These are phyloP conservation scores for Ophiostoma triangulosporum DNA, from an alignment of 2,329 filamentous ascomycete species.

Conservation along the genomic window DNA sequence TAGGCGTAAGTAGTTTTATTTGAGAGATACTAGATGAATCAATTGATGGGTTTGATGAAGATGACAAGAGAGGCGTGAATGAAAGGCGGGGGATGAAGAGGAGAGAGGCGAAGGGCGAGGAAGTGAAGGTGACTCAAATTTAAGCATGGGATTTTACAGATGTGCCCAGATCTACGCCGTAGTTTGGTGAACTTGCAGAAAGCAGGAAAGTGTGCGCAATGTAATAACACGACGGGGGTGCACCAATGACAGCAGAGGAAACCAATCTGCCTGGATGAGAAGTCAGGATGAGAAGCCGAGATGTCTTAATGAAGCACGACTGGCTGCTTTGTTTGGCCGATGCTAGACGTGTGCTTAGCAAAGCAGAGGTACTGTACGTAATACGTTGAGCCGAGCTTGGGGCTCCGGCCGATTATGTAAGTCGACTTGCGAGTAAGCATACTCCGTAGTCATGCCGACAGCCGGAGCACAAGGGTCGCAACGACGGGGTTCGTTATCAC, in stretches of 20 bases:
- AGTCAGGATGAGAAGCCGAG: background rate
- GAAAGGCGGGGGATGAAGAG: background rate
- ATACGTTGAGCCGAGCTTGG: background rate
- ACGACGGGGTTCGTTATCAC: background rate
- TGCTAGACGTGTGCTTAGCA: background rate
- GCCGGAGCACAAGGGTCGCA: background rate
- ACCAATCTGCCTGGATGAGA: background rate
- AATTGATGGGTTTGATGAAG: background rate
- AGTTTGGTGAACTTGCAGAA: conserved; percentile 3
- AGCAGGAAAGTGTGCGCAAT: background rate
- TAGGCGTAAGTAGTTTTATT: background rate
- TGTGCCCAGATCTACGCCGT: conserved; percentile 3
- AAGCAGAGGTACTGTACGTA: background rate
- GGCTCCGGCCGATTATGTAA: background rate
- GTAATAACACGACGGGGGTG: background rate
- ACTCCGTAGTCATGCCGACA: background rate
- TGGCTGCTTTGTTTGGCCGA: background rate
- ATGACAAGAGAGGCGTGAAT: background rate
- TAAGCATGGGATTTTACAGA: background rate
- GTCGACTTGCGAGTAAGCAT: background rate
- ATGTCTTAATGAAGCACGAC: background rate
- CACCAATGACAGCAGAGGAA: background rate
- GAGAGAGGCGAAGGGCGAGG: background rate
- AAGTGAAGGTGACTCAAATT: background rate
- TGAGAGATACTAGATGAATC: background rate